Conservation (phyloP, 1,284 basidiomycete genomes). For the Cutaneotrichosporon sp. region DNA sequence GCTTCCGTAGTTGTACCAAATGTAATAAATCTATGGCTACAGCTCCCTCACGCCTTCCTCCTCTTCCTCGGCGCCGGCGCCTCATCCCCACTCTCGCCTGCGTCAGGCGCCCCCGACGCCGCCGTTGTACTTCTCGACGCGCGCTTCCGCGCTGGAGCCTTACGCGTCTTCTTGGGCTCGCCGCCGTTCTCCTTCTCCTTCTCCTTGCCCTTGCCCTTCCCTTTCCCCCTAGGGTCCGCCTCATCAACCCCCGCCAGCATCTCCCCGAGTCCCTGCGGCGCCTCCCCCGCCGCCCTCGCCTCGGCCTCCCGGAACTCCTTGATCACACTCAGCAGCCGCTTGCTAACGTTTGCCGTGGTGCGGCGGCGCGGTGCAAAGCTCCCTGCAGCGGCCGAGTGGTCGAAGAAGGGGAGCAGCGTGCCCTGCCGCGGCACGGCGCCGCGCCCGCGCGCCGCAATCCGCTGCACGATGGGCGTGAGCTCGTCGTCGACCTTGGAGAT, state of each 20-base stretch:
- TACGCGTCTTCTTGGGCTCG: neutral
- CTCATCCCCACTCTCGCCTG: too few species aligned
- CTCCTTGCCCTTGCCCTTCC: neutral
- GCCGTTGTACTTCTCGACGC: neutral
- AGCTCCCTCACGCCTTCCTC: neutral
- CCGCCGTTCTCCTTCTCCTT: neutral
- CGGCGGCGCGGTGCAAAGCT: constrained; percentile 73
- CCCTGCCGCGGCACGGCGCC: constrained; percentile 63
- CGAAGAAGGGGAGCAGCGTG: constrained; percentile 62
- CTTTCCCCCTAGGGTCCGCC: neutral
- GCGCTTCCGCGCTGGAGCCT: neutral
- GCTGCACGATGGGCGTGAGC: constrained; percentile 89
- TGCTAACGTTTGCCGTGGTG: constrained; percentile 73
- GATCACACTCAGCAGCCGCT: constrained; percentile 86
- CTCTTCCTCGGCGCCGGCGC: neutral
- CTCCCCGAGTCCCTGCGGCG: constrained; percentile 39
- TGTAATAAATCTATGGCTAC: neutral
- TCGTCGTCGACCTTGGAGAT: constrained; percentile 87
- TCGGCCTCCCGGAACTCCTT: constrained; percentile 71
- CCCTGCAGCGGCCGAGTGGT: constrained; percentile 57
- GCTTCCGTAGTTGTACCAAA: too few species aligned
- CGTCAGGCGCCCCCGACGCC: neutral
- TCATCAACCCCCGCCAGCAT: constrained; percentile 50
- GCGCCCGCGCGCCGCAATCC: constrained; percentile 73
- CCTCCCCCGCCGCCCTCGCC: constrained; percentile 33